These are phyloP conservation scores for Irpex sp. DNA, from an alignment of 1,284 basidiomycete species.

Conservation along the genomic window DNA sequence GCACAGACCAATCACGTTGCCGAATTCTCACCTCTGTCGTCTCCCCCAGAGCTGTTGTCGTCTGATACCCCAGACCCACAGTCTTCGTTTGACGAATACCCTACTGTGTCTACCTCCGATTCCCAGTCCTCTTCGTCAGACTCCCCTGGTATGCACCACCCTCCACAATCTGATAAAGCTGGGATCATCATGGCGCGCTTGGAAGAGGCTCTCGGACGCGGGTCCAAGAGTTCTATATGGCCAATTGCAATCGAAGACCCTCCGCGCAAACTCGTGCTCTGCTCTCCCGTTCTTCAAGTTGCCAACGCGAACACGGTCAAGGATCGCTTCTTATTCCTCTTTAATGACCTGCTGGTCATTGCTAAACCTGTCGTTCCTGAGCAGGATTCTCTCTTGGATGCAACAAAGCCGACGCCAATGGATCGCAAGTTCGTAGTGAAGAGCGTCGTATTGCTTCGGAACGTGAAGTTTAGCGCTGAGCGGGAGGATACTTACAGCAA, in stretches of 20 bases:
- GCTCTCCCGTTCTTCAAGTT: conserved; percentile 89
- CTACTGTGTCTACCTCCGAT: conserved; percentile 42
- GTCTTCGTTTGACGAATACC: conserved; percentile 61
- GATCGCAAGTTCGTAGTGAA: conserved; percentile 88
- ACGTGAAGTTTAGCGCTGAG: conserved; percentile 66
- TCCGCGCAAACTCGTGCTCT: conserved; percentile 79
- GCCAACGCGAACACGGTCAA: conserved; percentile 94
- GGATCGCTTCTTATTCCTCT: conserved; percentile 93
- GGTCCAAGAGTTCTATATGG: conserved; percentile 57
- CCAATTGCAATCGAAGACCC: conserved; percentile 77
- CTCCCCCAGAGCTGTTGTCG: conserved; percentile 54
- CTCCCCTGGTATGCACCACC: conserved; percentile 28
- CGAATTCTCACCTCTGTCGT: conserved; percentile 35
- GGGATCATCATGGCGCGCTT: conserved; percentile 58
- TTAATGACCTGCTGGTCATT: conserved; percentile 91
- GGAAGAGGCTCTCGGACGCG: conserved; percentile 63
- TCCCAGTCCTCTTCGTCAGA: conserved; percentile 45
- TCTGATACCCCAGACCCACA: conserved; percentile 72
- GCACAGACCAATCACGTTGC: conserved; percentile 16
- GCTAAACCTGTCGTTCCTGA: conserved; percentile 69
- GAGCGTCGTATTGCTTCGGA: conserved; percentile 77
- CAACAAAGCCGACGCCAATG: conserved; percentile 60
- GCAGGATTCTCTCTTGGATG: conserved; percentile 55
- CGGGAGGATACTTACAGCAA: conserved; percentile 54
- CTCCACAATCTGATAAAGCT: conserved; percentile 30